These are phyloP conservation scores for Aspergillus hancockii DNA, from an alignment of 495 filamentous ascomycete genomes.

Conservation along the genomic window DNA sequence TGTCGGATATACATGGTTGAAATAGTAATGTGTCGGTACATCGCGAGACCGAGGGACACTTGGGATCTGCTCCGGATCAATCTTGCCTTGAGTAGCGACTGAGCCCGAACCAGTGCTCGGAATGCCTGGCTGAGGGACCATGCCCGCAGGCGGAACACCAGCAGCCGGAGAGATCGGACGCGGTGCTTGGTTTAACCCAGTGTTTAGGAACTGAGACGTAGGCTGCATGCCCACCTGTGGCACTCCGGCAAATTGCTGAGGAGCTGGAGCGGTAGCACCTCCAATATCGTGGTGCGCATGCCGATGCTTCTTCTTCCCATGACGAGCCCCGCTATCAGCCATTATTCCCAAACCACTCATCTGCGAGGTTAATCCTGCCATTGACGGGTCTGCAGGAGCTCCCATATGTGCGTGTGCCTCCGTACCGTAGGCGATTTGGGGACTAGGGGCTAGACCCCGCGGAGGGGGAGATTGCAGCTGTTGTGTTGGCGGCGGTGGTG, in stretches of 20 bases:
- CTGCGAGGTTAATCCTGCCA: constrained; percentile 73
- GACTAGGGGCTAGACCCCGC: constrained; percentile 25
- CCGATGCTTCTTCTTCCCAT: constrained; percentile 88
- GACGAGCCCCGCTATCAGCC: constrained; percentile 55
- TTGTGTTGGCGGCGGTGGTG: constrained; percentile 13
- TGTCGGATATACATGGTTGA: constrained; percentile 85
- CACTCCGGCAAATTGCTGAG: constrained; percentile 63
- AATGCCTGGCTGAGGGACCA: constrained; percentile 55
- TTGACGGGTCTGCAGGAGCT: constrained; percentile 37
- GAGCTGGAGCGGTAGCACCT: constrained; percentile 46
- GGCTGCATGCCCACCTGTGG: constrained; percentile 59
- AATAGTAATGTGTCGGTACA: constrained; percentile 75
- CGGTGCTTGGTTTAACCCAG: constrained; percentile 56
- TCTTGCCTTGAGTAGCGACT: constrained; percentile 66
- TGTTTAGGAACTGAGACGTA: constrained; percentile 70
- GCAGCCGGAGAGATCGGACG: constrained; percentile 55
- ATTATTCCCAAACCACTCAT: constrained; percentile 82
- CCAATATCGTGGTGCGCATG: constrained; percentile 92
- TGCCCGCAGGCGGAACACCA: constrained; percentile 50
- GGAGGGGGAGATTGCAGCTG: constrained; percentile 20
- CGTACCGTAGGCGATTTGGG: constrained; percentile 36
- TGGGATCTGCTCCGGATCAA: constrained; percentile 92
- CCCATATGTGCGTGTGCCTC: constrained; percentile 34
- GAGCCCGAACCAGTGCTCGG: constrained; percentile 35
- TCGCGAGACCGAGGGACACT: constrained; percentile 89